Evolutionary conservation across 1,284 basidiomycete genomes (phyloP), one percentile per base, ranked within the genome.

Genomic region (Malassezia slooffiae): DNA sequence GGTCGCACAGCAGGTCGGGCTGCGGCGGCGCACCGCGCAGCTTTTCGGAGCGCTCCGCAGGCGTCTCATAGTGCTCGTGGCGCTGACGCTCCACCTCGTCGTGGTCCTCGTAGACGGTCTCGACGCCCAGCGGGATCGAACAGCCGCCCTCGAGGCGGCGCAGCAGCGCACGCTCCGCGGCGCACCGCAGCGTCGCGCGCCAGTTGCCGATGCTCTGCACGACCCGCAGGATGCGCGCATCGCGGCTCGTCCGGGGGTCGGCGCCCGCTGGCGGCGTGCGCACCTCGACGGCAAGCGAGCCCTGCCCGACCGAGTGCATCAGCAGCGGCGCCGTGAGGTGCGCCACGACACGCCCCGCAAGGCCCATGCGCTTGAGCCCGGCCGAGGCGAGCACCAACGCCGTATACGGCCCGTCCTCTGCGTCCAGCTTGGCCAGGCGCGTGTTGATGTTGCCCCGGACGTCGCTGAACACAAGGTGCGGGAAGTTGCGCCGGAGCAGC

Each of bases 351-450:
- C 91, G 82, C 60, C 80, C 70, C 0, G 57, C 60, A 73, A 83
- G 76, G 31, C 79, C 80, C 27, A 89, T 72, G 20, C 91, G 85
- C n/a, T 85, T 76, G 42, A 99, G 76, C 13, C 93, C 93, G 3
- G 91, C 87, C 57, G 85, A 85, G 16, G 93, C 93, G 49, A 97
- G 83, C 68, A 97, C 81, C 49, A 97, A 75, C 1, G 88, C 91
- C 21, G 83, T 77, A 71, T 83, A 96, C 15, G 81, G 82, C n/a
- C 83, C 80, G 40, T 79, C 75, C 8, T 81, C 78, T 3, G 80
- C 81, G 70, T 99, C 93, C 34, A 99, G 80, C 73, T 97, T 99
- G 38, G 77, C 76, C 12, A 96, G 72, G 24, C 93, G 85, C 10
- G 91, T 95, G 35, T 70, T 66, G 46, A 72, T 62, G 44, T 70